Evolutionary conservation across 768 basidiomycete genomes (phyloP), one percentile per base, ranked within the genome.

Genomic region (Kwoniella botswanensis): DNA sequence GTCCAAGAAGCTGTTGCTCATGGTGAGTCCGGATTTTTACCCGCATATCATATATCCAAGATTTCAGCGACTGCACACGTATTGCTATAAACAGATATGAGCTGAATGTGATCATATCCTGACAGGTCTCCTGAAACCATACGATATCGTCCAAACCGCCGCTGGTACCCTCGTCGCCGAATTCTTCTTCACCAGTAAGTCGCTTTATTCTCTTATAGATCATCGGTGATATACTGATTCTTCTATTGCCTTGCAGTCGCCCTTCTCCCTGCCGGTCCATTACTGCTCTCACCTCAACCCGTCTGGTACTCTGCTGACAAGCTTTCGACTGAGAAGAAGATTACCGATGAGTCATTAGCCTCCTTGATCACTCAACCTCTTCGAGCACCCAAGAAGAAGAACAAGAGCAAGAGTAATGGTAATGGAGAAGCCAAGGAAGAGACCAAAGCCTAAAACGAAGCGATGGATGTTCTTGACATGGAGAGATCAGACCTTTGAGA

Each of bases 1-100:
- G 88, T 98, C 43, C 91, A 92, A 82, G 97, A 98, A 86, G 95
- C 96, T 59, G 93, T 95, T 46, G 91, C 95, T 82, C 97, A 99
- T 83, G 89, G 89, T 79, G 57, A 55, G 78, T 17, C 12, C 13
- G 46, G 4, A 18, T 12, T 35, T 9, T 35, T 35, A 35, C 5
- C 35, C 35, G 35, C 35, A 35, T 35, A 35, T 35, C 35, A 35
- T 35, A 35, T 35, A 35, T 35, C 6, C 35, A 35, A 7, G 35
- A 35, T 35, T 9, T 35, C 35, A 35, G 35, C 35, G 35, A 35
- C 7, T 35, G 35, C 35, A 9, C 35, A 0, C 1, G 6, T 9
- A 7, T 0, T 35, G 35, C 35, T 35, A 35, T 35, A 0, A 35
- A 35, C 7, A 0, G 35, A 35, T 35, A 0, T 10, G 46, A 50